These are phyloP conservation scores for Chaetomiaceae sp. DNA, from an alignment of 2,329 filamentous ascomycete genomes.

Conservation along the genomic window DNA sequence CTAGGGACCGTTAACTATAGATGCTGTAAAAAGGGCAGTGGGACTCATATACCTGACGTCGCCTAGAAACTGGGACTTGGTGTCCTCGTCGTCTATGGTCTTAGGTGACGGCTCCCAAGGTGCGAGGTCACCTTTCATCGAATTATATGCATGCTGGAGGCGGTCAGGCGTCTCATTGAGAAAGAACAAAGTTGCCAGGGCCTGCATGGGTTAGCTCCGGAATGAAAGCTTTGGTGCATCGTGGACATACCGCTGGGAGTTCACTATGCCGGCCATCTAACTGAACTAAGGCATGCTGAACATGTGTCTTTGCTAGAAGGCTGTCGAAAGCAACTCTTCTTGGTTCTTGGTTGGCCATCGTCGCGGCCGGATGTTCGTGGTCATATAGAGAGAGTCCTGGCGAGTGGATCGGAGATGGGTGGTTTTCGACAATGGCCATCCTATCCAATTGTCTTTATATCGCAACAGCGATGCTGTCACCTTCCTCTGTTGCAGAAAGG, in stretches of 20 bases:
- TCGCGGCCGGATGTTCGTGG: not conserved
- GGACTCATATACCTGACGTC: conserved; percentile 19
- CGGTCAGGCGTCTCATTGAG: conserved; percentile 17
- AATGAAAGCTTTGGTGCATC: too few relatives aligned
- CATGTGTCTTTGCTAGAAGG: conserved; percentile 25
- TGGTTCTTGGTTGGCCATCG: conserved; percentile 20
- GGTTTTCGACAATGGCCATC: not conserved
- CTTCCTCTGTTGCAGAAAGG: too few relatives aligned
- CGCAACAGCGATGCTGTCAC: not conserved
- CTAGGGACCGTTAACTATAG: conserved; percentile 11
- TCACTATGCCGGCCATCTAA: conserved; percentile 22
- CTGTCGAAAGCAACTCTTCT: conserved; percentile 22
- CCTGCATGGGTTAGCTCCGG: conserved; percentile 13
- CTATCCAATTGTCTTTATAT: not conserved
- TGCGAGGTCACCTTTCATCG: conserved; percentile 10
- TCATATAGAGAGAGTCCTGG: not conserved
- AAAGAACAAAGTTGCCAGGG: conserved; percentile 23
- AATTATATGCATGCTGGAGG: conserved; percentile 21
- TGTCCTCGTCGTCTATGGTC: conserved; percentile 19
- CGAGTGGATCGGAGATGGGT: not conserved
- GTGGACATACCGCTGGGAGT: conserved; percentile 20
- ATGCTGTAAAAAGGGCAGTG: not conserved
- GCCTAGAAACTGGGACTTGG: conserved; percentile 19
- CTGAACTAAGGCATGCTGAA: conserved; percentile 25
- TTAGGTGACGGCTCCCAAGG: conserved; percentile 25